phyloP scores from a whole-genome alignment of 192 early-diverging fungal genomes.

The Kickxella alabastrina region DNA sequence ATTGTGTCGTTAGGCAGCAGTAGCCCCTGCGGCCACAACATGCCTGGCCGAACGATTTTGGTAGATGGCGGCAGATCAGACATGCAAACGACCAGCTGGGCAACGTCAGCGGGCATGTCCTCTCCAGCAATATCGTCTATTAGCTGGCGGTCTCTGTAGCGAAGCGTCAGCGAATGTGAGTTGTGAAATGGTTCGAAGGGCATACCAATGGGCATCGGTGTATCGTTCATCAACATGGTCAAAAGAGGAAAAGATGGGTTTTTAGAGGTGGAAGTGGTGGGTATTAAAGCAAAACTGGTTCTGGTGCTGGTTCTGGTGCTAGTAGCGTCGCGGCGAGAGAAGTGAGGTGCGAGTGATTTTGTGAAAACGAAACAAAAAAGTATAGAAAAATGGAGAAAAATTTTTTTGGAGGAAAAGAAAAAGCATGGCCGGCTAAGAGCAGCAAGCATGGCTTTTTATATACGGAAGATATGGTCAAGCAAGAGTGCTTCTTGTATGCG shows the following conservation, averaged over 20 bases:
- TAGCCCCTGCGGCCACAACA: conserved; percentile 32
- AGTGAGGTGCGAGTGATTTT: too few relatives aligned
- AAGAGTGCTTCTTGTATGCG: too few relatives aligned
- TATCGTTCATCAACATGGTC: conserved; percentile 42
- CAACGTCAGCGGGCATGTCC: conserved; percentile 9
- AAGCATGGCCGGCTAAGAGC: background rate
- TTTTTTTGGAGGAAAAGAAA: background rate
- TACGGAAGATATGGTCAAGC: too few relatives aligned
- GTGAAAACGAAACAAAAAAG: too few relatives aligned
- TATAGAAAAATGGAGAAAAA: too few relatives aligned
- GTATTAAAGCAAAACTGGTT: too few relatives aligned
- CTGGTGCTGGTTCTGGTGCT: too few relatives aligned
- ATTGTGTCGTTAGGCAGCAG: conserved; percentile 35
- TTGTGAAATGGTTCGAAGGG: conserved; percentile 37
- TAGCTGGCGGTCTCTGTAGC: conserved; percentile 30
- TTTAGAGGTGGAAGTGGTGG: too few relatives aligned
- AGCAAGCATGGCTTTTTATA: too few relatives aligned
- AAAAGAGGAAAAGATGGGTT: background rate
- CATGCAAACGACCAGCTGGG: conserved; percentile 4
- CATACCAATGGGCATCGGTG: conserved; percentile 12
- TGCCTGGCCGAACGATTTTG: conserved; percentile 40
- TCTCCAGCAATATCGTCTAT: conserved; percentile 47
- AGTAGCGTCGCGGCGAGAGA: too few relatives aligned
- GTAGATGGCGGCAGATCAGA: conserved; percentile 38
- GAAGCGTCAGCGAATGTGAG: conserved; percentile 22